Base-by-base conservation (phyloP, 495 filamentous ascomycete species). In the Penicillium waksmanii region DNA sequence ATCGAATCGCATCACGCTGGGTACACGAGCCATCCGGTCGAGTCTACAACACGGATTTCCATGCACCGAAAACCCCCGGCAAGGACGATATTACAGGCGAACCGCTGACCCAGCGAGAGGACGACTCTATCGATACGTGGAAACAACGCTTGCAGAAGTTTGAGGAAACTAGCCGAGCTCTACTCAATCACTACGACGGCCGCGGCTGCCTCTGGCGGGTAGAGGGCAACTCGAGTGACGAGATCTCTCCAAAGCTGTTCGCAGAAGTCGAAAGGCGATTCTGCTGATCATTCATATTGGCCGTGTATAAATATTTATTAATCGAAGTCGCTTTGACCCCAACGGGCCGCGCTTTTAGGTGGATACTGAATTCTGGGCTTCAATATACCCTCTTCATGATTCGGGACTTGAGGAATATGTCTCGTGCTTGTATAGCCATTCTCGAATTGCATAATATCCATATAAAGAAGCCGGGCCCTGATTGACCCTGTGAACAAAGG, bases 61-160 rank as follows among this genome's bases (percentile, higher is more conserved):
- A 98, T 66, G 76, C 86, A 7, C 96, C 95, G 3, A 88, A 87
- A 62, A 85, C 92, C 9, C 72, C 84, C 0, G 94, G 96, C 19
- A 83, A 81, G 68, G 95, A 98, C 73, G 95, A 98, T 70, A 70
- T 96, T 53, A 98, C 96, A 0, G 95, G 96, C 19, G 95, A 98
- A 72, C 76, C 83, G 23, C 77, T 98, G 60, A 90, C 89, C 33
- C 87, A 94, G 63, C 80, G 95, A 58, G 76, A 84, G 15, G 95
- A 98, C 66, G 95, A 98, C 70, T 87, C 85, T 62, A 85, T 93
- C 65, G 88, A 95, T 50, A 89, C 91, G 15, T 98, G 96, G 84
- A 87, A 84, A 66, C 78, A 83, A 61, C 84, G 95, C 35, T 80
- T 97, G 69, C 80, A 80, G 62, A 89, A 89, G 63, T 98, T 97